Conservation (phyloP, 2,329 filamentous ascomycete species). For the Neofusicoccum sp. region DNA sequence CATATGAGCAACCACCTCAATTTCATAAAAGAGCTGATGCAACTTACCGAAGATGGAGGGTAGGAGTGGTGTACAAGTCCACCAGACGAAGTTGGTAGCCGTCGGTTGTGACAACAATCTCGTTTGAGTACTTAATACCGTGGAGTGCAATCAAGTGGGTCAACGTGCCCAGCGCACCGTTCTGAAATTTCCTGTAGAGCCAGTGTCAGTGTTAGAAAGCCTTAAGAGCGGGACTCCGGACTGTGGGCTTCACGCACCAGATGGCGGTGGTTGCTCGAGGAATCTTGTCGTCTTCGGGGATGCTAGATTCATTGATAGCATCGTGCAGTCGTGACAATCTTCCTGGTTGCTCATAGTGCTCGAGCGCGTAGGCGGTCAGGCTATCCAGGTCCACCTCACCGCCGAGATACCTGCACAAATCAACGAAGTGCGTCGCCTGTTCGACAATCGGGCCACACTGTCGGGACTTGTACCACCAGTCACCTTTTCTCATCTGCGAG, state of each 20-base stretch:
- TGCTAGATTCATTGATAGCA: not conserved
- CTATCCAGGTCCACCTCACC: not conserved
- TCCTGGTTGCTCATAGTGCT: not conserved
- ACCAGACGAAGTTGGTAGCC: not conserved
- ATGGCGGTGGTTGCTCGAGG: not conserved
- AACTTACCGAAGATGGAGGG: not conserved
- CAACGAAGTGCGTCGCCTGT: not conserved
- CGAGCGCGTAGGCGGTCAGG: not conserved
- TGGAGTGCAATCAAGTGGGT: not conserved
- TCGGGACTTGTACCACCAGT: not conserved
- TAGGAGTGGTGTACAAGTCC: not conserved
- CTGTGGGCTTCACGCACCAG: not conserved
- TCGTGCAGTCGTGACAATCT: not conserved
- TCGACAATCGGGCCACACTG: not conserved
- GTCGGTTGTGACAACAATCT: not conserved
- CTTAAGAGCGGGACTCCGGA: no score
- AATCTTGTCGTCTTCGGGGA: not conserved
- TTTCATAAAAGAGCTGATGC: not conserved
- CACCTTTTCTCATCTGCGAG: not conserved
- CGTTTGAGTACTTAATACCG: not conserved
- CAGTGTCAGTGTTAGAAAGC: fast-evolving
- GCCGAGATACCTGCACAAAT: not conserved
- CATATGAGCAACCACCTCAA: no score
- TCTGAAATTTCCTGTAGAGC: not conserved
- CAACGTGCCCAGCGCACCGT: not conserved